Evolutionary conservation across 208 protist species (phyloP).

Genomic region (Leptomonas pyrrhocoris): DNA sequence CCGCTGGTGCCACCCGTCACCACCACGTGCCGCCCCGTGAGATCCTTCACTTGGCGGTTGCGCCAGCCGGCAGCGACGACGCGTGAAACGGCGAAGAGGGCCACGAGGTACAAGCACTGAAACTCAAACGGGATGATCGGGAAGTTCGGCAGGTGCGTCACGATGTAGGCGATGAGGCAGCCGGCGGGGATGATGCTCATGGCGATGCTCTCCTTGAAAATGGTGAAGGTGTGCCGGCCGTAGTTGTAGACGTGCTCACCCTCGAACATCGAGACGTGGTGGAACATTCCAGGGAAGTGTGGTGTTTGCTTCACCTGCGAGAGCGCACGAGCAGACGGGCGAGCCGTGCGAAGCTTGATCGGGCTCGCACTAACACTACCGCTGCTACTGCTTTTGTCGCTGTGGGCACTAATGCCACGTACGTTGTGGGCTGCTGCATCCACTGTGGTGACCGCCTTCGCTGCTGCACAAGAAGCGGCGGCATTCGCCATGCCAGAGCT

Average conservation of each 20-base stretch:
- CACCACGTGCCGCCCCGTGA: constrained; percentile 60
- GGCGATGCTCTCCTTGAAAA: constrained; percentile 57
- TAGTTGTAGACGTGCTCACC: constrained; percentile 83
- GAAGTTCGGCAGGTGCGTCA: constrained; percentile 35
- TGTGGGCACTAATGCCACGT: background rate
- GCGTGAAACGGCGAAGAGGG: constrained; percentile 41
- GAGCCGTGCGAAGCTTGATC: constrained; percentile 21
- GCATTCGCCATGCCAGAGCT: background rate
- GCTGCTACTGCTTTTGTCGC: background rate
- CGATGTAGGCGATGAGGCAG: constrained; percentile 52
- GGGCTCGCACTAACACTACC: background rate
- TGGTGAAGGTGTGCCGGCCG: constrained; percentile 66
- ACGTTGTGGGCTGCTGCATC: background rate
- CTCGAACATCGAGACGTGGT: constrained; percentile 62
- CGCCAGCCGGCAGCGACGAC: constrained; percentile 45
- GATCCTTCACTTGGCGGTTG: constrained; percentile 45
- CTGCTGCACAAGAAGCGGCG: background rate
- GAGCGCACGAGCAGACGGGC: constrained; percentile 30
- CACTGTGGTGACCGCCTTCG: constrained; percentile 1
- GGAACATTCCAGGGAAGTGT: constrained; percentile 64
- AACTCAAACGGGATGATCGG: constrained; percentile 41
- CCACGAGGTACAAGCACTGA: constrained; percentile 49
- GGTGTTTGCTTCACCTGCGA: constrained; percentile 69
- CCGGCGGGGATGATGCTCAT: constrained; percentile 60
- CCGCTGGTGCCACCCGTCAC: constrained; percentile 80